Conservation (phyloP, 768 basidiomycete genomes). For the Mycena alexandri region DNA sequence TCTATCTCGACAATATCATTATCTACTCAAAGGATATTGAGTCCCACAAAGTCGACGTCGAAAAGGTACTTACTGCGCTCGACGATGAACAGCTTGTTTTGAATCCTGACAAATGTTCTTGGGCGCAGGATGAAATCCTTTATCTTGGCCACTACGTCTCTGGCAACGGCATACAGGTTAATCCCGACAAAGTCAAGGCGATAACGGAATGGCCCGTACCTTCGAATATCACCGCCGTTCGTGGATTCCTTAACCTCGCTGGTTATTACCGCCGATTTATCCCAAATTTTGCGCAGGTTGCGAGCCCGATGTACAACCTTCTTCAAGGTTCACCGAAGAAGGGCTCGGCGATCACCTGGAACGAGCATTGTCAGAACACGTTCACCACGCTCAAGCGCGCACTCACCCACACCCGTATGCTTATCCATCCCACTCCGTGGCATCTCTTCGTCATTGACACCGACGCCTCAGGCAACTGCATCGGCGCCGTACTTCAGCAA, state of each 20-base stretch:
- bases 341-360: conserved; percentile 5
- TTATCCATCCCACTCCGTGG: conserved; percentile 24
- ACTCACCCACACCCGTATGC: conserved; percentile 13
- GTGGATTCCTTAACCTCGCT: conserved; percentile 10
- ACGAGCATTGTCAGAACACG: not conserved
- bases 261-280: conserved; percentile 16
- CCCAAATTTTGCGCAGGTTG: conserved; percentile 9
- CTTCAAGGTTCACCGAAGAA: conserved; percentile 18
- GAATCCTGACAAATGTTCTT: conserved; percentile 6
- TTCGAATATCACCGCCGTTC: conserved; percentile 12
- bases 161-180: conserved; percentile 8
- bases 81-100: conserved; percentile 3
- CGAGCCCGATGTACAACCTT: conserved; percentile 7
- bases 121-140: conserved; percentile 2
- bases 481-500: conserved; percentile 28
- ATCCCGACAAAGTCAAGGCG: conserved; percentile 4
- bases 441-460: conserved; percentile 21
- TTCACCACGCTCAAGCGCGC: conserved; percentile 9
- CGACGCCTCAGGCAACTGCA: conserved; percentile 18
- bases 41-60: conserved; percentile 17
- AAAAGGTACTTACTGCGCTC: conserved; percentile 16
- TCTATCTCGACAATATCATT: conserved; percentile 45
- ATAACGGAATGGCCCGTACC: conserved; percentile 7
- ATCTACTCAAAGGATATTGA: conserved; percentile 37
- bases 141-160: conserved; percentile 13